Evolutionary conservation across 805 yeast species (phyloP), one percentile per base, ranked within the genome.

Genomic region (Yarrowia sp.): DNA sequence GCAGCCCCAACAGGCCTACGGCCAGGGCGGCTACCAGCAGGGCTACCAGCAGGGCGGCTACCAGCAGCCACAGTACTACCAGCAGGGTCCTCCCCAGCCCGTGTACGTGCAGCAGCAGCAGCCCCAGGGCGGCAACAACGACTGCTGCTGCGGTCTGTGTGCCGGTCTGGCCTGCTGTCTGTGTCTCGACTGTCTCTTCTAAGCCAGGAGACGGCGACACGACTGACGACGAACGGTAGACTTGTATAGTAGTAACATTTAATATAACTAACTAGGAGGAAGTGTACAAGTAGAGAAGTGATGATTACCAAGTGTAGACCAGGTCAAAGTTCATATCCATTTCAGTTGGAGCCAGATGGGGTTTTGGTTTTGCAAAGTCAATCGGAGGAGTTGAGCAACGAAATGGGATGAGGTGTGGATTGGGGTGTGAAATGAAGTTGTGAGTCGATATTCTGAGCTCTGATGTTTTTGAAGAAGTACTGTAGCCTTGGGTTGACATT

Each of bases 61-160:
- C 69, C 68, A 63, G 55, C 71, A 59, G 63, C 56, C 63, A 41
- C 55, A 49, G 65, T 71, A 70, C 48, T 66, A 69, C 67, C 74
- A 73, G 68, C 70, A 72, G 66, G 72, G 72, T 14, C 75, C 74
- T 63, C 75, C 73, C 43, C 75, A 74, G 71, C 75, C 75, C 32
- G 67, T 72, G 32, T 74, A 74, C 70, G 69, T 74, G 68, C 76
- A 74, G 69, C 76, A 74, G 69, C 74, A 70, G 58, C 67, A 46
- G 61, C 43, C 73, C 36, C 68, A 58, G 46, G 63, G 70, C 45
- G 69, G 73, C 69, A 73, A 63, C 61, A 75, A 73, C 59, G 59
- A 12, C 45, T 74, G 77, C 69, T 77, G 78, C 72, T 76, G 79
- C 53, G 79, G 79, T 14, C 69, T 74, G n/a, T 77, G 79, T 45